Evolutionary conservation across 225 moss, liverwort and hornwort genomes (phyloP), one percentile per base, ranked within the genome.

Genomic region (Thuidium tamariscinum): DNA sequence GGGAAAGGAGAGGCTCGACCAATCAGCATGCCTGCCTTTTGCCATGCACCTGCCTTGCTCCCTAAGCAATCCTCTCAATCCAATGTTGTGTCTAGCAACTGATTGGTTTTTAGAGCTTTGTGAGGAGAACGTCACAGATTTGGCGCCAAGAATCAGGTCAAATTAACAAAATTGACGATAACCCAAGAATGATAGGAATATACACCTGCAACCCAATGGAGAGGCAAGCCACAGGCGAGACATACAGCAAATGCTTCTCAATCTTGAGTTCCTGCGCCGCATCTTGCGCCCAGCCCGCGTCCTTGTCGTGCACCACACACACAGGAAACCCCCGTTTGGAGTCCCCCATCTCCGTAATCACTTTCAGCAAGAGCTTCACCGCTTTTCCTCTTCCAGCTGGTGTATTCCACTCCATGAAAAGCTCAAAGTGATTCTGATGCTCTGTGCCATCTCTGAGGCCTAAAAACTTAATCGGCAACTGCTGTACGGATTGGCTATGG

Each of bases 171-270:
- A 52, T 75, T 5, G 36, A 36, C 55, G 54, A 55, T 55, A 36
- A 25, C 54, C 36, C 57, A 34, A 39, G 11, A 60, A 48, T 23
- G 63, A 20, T 32, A 62, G 34, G n/a, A 80, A 25, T 17, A 10
- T 13, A 4, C 9, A 91, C 93, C 93, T 93, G 93, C 23, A 85
- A 57, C 32, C 67, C 34, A 37, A 89, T n/a, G 69, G 89, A 62
- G 54, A 93, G 84, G 36, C 62, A 57, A 63, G 57, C 29, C 56
- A 39, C 74, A 49, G 86, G 75, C 62, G 91, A 93, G 52, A 82
- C 82, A 41, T 60, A 88, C 51, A 93, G 11, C 56, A 93, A 37
- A 74, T 93, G 92, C 79, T 89, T 91, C 82, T 86, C 89, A 74
- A 93, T 89, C 44, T 79, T 82, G 42, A 91, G 88, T 77, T 59